Base-by-base conservation (phyloP, 2,329 filamentous ascomycete genomes). In the Colletotrichum sidae region DNA sequence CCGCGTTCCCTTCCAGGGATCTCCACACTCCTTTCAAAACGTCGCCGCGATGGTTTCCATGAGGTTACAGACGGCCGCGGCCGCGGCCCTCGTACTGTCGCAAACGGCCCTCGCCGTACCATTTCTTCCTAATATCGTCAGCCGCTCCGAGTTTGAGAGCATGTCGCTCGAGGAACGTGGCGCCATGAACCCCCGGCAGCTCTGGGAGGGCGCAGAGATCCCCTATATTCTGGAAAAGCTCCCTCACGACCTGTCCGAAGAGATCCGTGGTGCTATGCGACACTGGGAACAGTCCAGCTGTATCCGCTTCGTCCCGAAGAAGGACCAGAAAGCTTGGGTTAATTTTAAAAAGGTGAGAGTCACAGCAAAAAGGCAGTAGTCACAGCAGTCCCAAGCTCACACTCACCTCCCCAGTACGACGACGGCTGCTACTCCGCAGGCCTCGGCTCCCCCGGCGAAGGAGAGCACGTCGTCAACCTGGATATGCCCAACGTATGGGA, bases 151-250 rank as follows among this genome's bases (percentile, higher is more conserved):
- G 13, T 17, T 45, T n/a, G 46, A 58, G n/a, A 38, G 38, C 46
- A 58, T 62, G 34, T 13, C 59, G 1, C 11, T 62, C 10, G 53
- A 58, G 13, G 51, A 58, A 38, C 59, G 59, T 6, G 59, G 46
- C 13, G 12, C 59, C 8, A 58, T 62, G 53, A 11, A 17, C 6
- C 2, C 38, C 10, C 39, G 7, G 2, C 10, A 9, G 6, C 37
- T 62, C 8, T 62, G 54, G 59, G 39, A 57, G 8, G 8, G 3
- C 4, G 54, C 25, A 7, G 46, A 5, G 6, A 38, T 62, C 2
- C 59, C 59, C 3, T 62, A 62, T 46, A 52, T 52, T 6, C 10
- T 62, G 39, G 12, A 62, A 12, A 2, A 13, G 1, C 45, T 62
- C 11, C 59, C 54, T 6, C 59, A 62, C 39, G 59, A 58, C 13